These are phyloP conservation scores for Rhodosporidiobolus odoratus DNA, from an alignment of 768 basidiomycete species.

Conservation along the genomic window DNA sequence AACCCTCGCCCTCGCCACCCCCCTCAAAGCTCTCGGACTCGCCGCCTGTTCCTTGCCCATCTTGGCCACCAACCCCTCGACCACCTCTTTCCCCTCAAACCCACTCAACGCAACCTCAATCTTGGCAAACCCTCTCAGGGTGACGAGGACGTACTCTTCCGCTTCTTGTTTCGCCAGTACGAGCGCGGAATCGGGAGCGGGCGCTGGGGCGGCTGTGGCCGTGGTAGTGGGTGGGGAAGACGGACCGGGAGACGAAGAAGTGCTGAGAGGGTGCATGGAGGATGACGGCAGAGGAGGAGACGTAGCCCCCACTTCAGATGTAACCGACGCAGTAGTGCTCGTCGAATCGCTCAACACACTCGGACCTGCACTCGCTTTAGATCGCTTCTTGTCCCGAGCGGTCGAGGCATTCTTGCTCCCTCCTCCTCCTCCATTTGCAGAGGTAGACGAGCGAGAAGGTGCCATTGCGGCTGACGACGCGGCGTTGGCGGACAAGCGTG, in stretches of 20 bases:
- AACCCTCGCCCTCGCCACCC: constrained; percentile 82
- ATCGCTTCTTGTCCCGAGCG: constrained; percentile 33
- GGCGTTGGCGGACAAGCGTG: constrained; percentile 52
- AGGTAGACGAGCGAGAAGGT: constrained; percentile 1
- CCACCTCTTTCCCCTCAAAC: constrained; percentile 69
- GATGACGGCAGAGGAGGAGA: not conserved
- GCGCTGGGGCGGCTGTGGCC: constrained; percentile 37
- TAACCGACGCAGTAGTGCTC: not conserved
- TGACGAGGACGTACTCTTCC: constrained; percentile 73
- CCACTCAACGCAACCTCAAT: constrained; percentile 68
- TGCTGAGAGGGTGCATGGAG: not conserved
- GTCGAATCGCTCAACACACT: constrained; percentile 30
- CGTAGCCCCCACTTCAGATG: constrained; percentile 10
- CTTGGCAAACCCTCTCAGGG: constrained; percentile 72
- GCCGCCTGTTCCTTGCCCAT: constrained; percentile 69
- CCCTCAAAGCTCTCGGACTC: constrained; percentile 69
- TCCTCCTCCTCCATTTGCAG: not conserved
- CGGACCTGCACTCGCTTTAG: constrained; percentile 21
- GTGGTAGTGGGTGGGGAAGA: not conserved
- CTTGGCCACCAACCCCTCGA: constrained; percentile 69
- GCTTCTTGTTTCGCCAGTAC: constrained; percentile 64
- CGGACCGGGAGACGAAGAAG: constrained; percentile 15
- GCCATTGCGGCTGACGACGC: constrained; percentile 7
- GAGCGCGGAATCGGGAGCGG: constrained; percentile 53
- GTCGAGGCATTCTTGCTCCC: not conserved